Evolutionary conservation across 306 rosid species (phyloP), one percentile per base, ranked within the genome.

Genomic region (Arachis stenosperma): DNA sequence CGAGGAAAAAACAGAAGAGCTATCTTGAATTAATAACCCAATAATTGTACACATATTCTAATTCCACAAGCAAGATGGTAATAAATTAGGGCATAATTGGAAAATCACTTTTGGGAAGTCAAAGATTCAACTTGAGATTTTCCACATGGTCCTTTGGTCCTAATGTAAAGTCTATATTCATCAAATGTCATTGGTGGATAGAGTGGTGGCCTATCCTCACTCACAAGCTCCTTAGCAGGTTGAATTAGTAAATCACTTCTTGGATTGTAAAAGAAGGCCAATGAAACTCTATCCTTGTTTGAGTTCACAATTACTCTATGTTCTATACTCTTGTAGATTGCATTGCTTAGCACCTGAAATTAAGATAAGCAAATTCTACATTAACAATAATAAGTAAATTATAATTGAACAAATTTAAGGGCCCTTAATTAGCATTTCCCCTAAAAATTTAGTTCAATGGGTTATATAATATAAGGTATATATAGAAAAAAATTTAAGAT

Each of bases 251-350:
- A 4, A 71, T 90, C 92, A 2, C 94, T 84, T 61, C 60, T 90
- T 0, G 98, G 98, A 74, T 92, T 92, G 53, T 90, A 92, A 52
- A 92, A 92, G 62, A 92, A 85, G 40, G 98, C 98, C 85, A 92
- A 59, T 0, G 98, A 92, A 2, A 92, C 91, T 7, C 98, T 15
- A 33, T 90, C 96, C 62, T 81, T 73, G 8, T 48, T 76, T 69
- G 98, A 78, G 69, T 90, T 92, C 82, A 82, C 96, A 0, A 88
- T 84, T 82, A 92, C 98, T 67, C 96, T 83, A 54, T 92, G 98
- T 59, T 90, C 93, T 50, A 92, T 88, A 12, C 98, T 92, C 81
- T 86, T 92, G 88, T 92, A 92, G 57, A 84, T 81, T 22, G 86
- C 94, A 78, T 92, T 92, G 74, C 96, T 92, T 70, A 90, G 6